These are phyloP conservation scores for Didymosphaeria variabile DNA, from an alignment of 2,329 filamentous ascomycete genomes.

Conservation along the genomic window DNA sequence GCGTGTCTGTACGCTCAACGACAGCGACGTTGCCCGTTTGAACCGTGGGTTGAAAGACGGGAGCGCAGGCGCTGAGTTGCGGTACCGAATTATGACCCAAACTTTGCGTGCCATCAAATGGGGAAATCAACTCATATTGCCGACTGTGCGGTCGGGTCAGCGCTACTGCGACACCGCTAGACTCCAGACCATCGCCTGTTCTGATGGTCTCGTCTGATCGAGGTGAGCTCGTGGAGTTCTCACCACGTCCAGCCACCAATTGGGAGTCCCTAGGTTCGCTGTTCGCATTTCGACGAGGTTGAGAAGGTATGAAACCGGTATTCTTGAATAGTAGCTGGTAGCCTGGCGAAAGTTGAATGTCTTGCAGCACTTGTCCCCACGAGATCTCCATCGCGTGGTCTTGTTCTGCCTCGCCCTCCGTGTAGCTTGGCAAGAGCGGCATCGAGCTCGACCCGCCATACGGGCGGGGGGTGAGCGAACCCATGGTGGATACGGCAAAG, in stretches of 20 bases:
- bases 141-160: neutral
- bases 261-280: no score
- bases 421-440: constrained; percentile 5
- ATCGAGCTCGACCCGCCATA: constrained; percentile 8
- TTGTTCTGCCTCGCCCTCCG: neutral
- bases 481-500: neutral
- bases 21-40: neutral
- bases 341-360: constrained; percentile 8
- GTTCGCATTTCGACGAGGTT: neutral
- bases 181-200: neutral
- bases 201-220: constrained; percentile 13
- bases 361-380: constrained; percentile 4
- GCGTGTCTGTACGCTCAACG: neutral
- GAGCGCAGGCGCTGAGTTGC: neutral
- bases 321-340: neutral
- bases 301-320: neutral
- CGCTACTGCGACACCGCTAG: neutral
- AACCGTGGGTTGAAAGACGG: neutral
- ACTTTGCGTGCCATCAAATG: neutral
- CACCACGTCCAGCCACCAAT: neutral
- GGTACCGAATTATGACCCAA: neutral
- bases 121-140: neutral
- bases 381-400: neutral
- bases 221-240: neutral
- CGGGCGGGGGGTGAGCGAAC: neutral